These are phyloP conservation scores for Colletotrichum destructivum DNA, from an alignment of 2,329 filamentous ascomycete species.

Conservation along the genomic window DNA sequence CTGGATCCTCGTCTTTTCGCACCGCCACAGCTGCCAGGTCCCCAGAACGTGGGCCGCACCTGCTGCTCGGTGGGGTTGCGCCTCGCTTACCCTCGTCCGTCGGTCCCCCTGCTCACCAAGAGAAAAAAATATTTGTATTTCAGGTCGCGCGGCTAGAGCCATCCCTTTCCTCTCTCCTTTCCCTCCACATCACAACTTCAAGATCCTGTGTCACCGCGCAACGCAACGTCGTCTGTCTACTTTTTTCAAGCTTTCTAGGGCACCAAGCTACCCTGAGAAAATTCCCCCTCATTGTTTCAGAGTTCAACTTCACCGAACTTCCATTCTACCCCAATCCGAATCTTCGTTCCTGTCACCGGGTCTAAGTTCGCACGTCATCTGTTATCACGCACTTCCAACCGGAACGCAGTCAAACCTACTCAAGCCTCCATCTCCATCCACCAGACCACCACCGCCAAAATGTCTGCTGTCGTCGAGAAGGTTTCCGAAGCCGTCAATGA, in stretches of 20 bases:
- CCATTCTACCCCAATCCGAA: conserved; percentile 61
- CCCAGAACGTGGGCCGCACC: conserved; percentile 37
- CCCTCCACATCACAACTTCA: conserved; percentile 60
- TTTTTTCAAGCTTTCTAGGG: conserved; percentile 75
- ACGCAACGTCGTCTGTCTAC: conserved; percentile 63
- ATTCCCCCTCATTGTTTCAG: conserved; percentile 80
- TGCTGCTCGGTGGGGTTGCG: conserved; percentile 41
- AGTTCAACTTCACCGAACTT: conserved; percentile 70
- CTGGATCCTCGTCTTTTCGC: conserved; percentile 25
- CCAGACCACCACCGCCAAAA: conserved; percentile 69
- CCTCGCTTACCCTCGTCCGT: conserved; percentile 42
- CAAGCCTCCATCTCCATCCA: conserved; percentile 54
- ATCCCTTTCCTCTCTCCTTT: conserved; percentile 51
- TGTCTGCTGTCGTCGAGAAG: conserved; percentile 88
- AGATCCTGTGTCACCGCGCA: conserved; percentile 63
- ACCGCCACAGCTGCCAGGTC: conserved; percentile 39
- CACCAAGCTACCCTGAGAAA: conserved; percentile 87
- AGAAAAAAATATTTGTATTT: conserved; percentile 57
- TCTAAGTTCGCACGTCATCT: conserved; percentile 59
- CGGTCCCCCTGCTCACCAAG: conserved; percentile 39
- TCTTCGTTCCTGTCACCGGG: conserved; percentile 56
- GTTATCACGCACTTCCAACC: conserved; percentile 64
- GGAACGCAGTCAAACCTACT: conserved; percentile 51
- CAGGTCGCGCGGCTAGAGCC: conserved; percentile 44
- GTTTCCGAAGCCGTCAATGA: conserved; percentile 80